Evolutionary conservation across 2,329 filamentous ascomycete genomes (phyloP), one percentile per base, ranked within the genome.

Genomic region (Coniochaeta sp.): DNA sequence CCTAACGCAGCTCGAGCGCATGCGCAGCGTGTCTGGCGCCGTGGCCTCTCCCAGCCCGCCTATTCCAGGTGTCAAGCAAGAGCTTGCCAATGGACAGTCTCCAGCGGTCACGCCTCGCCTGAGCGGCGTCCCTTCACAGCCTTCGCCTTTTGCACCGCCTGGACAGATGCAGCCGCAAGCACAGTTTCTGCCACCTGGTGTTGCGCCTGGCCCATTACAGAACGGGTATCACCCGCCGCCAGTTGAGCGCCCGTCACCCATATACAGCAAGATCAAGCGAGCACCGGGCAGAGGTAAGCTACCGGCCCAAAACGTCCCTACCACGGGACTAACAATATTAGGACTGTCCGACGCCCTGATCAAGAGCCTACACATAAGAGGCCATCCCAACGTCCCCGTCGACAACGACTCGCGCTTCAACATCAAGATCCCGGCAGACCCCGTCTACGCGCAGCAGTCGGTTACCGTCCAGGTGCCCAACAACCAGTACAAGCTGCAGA

Each of bases 381-480:
- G 88, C 8, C 89, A 93, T 68, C 87, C 89, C 1, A 81, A 80
- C 12, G 77, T 91, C 47, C 83, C 83, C 57, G 72, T 86, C 2
- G 77, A 85, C 26, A 36, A 38, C 34, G 54, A 28, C 9, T 82
- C 82, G 28, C 85, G 84, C 28, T 86, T 88, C 69, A 76, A 82
- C 36, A 76, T 90, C 59, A 81, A 84, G 38, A 76, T 96, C 34
- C 79, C 82, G 1, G 87, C 91, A 3, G 86, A 88, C 58, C 76
- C 84, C 7, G 83, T 80, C 19, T 81, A 88, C 66, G 81, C 85
- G 30, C 85, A 90, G 61, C 89, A 93, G 66, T 90, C 87, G 4
- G 78, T 89, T 47, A 89, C 90, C 6, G 77, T 95, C 59, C 88
- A 86, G 61, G 76, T 95, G 10, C 86, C 89, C 1, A 73, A 81